Evolutionary conservation across 768 basidiomycete species (phyloP), one percentile per base, ranked within the genome.

Genomic region (Lactarius trivialis): DNA sequence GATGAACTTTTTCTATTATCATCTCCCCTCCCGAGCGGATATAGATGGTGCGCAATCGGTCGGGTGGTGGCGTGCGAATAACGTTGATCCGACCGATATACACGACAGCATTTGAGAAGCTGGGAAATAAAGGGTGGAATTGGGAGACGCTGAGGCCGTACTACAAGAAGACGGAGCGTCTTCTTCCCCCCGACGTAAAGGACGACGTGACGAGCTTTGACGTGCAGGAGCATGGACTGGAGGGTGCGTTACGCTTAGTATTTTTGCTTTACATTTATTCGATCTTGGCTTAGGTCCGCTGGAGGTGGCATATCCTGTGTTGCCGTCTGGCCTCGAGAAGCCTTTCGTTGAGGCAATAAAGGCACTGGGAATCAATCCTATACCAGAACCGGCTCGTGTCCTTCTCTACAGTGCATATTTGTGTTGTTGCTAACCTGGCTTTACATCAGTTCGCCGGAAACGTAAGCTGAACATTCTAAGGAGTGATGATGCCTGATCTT

Each of bases 81-180:
- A 2, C 26, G 9, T 26, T 52, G 19, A 61, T 51, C 26, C 3
- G 32, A 51, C 3, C 3, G 32, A 51, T 2, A 14, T 12, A n/a
- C 39, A 7, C 4, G 32, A 33, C 19, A 65, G 64, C 64, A 11
- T 67, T 65, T 19, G 69, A 70, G 41, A 58, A 56, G 34, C 59
- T 70, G 7, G 69, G 69, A 14, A 70, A 70, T 48, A 60, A 64
- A 21, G 69, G 69, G 9, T 70, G 69, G 69, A 68, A 68, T 26
- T 70, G 69, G 69, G 50, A 65, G 26, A 52, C 24, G 21, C 50
- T 64, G 48, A 58, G 53, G 24, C 53, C 57, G 41, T 69, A 70
- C 50, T 61, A 41, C 52, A 68, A 58, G 48, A 68, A 61, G 34
- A 39, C 14, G 32, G 69, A 70, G 54, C 48, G 52, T 8, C 67